phyloP scores from a whole-genome alignment of 2,329 filamentous ascomycete species.

The Fusarium lateritium region DNA sequence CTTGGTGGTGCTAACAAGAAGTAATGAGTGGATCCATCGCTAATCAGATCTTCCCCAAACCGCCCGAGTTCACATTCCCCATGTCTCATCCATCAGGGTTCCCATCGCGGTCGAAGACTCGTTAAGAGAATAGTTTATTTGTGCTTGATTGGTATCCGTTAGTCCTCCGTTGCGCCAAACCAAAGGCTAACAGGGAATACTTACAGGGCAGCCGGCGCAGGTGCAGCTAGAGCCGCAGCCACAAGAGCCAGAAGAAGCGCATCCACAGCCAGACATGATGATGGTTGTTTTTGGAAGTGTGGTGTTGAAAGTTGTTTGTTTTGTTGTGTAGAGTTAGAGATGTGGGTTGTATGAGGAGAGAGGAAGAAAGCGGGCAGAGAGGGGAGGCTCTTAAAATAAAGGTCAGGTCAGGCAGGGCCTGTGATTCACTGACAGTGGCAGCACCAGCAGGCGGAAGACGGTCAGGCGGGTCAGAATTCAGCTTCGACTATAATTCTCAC shows the following conservation, averaged over 20 bases:
- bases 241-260: constrained; percentile 59
- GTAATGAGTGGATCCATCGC: constrained; percentile 46
- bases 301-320: constrained; percentile 21
- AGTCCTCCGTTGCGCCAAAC: constrained; percentile 28
- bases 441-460: not conserved
- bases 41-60: constrained; percentile 26
- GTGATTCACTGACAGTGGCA: constrained; percentile 5
- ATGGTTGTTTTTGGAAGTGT: constrained; percentile 30
- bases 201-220: constrained; percentile 61
- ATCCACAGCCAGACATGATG: constrained; percentile 62
- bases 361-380: constrained; percentile 26
- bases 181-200: constrained; percentile 41
- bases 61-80: constrained; percentile 17
- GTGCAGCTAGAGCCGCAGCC: constrained; percentile 60
- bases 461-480: constrained; percentile 28
- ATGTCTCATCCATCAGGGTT: constrained; percentile 45
- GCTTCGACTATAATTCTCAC: constrained; percentile 16
- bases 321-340: constrained; percentile 6
- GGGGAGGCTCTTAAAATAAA: constrained; percentile 38
- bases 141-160: constrained; percentile 48
- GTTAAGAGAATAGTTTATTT: constrained; percentile 43
- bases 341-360: constrained; percentile 24
- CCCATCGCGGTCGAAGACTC: constrained; percentile 30
- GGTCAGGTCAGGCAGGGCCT: constrained; percentile 13
- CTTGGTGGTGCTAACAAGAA: constrained; percentile 11